Evolutionary conservation across 2,329 filamentous ascomycete species (phyloP).

Genomic region (Colletotrichum nymphaeae): DNA sequence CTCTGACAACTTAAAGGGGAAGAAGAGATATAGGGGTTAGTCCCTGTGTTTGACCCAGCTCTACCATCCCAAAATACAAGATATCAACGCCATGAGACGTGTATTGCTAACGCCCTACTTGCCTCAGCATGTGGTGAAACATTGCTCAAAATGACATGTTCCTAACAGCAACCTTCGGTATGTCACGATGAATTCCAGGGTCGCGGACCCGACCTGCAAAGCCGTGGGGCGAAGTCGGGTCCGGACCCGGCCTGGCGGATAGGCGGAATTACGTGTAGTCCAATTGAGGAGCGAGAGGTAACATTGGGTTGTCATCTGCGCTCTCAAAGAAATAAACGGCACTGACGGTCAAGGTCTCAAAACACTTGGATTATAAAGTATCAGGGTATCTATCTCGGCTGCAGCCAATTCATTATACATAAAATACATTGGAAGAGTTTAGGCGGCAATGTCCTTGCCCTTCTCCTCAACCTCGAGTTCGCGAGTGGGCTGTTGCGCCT

Average conservation of each 20-base stretch:
- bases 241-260: background rate
- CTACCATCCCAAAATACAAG: too few relatives aligned
- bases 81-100: too few relatives aligned
- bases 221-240: background rate
- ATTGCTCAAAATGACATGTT: too few relatives aligned
- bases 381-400: conserved; percentile 11
- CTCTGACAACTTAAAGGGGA: too few relatives aligned
- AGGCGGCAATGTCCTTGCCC: conserved; percentile 1
- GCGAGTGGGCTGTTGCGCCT: background rate
- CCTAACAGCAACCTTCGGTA: background rate
- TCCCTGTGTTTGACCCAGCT: too few relatives aligned
- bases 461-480: conserved; percentile 4
- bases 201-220: background rate
- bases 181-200: background rate
- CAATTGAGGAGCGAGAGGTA: background rate
- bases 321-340: background rate
- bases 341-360: background rate
- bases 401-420: background rate
- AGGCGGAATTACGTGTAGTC: background rate
- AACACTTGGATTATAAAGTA: background rate
- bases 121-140: too few relatives aligned
- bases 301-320: background rate
- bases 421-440: background rate
- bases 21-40: too few relatives aligned
- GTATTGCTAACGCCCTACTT: too few relatives aligned